These are phyloP conservation scores for Kwoniella sp. DNA, from an alignment of 768 basidiomycete genomes.

Conservation along the genomic window DNA sequence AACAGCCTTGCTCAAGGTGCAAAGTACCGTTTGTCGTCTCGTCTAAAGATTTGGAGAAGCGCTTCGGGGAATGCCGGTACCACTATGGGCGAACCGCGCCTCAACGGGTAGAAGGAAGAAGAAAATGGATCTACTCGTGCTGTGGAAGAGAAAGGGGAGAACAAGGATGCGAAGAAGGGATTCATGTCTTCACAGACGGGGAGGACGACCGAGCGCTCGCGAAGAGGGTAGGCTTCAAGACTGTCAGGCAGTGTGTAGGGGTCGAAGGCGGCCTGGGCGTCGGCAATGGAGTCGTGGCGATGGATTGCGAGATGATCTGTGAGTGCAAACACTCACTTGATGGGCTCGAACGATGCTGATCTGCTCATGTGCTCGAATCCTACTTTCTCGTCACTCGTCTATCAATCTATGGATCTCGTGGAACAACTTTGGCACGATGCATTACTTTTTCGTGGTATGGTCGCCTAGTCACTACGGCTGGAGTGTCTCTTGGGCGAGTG, in stretches of 20 bases:
- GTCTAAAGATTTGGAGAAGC: conserved; percentile 53
- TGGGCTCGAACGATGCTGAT: not conserved
- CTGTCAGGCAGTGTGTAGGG: conserved; percentile 32
- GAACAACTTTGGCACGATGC: not conserved
- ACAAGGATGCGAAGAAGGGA: conserved; percentile 53
- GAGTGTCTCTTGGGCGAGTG: conserved; percentile 84
- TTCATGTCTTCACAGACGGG: conserved; percentile 88
- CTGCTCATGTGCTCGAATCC: not conserved
- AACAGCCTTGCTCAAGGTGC: conserved; percentile 77
- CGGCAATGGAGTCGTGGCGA: conserved; percentile 72
- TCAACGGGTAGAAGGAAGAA: conserved; percentile 71
- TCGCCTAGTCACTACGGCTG: conserved; percentile 73
- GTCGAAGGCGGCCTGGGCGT: conserved; percentile 13
- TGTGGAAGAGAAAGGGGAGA: conserved; percentile 45
- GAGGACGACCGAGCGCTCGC: conserved; percentile 45
- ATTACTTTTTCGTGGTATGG: not conserved
- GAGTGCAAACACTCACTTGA: conserved; percentile 17
- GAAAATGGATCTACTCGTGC: conserved; percentile 58
- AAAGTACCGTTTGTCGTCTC: conserved; percentile 69
- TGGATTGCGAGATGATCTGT: conserved; percentile 93
- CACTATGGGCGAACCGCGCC: conserved; percentile 80
- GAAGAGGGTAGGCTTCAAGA: conserved; percentile 40
- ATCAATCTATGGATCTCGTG: not conserved
- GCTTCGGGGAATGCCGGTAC: conserved; percentile 66
- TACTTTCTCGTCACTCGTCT: not conserved